Base-by-base conservation (phyloP, 352 stramenopile genomes). In the Hyaloperonospora arabidopsidis region DNA sequence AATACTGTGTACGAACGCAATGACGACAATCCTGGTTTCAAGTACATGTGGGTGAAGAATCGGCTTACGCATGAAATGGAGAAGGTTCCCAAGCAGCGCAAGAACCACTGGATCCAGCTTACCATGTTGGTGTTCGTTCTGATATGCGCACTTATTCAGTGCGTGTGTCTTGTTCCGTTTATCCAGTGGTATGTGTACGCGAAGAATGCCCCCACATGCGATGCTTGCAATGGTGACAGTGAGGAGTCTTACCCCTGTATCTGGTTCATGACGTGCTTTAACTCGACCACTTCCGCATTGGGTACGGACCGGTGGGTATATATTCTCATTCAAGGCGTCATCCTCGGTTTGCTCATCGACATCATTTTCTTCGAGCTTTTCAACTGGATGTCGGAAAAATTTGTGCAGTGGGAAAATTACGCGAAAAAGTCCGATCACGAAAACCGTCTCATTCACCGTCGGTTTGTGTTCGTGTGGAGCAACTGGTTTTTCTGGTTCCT, bases 401-500 rank as follows among this genome's bases (percentile, higher is more conserved):
- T 95, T 43, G 85, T 93, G 46, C 54, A 71, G 32, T 91, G 81
- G 78, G 85, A 95, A 55, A 94, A 94, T 56, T 94, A 87, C 49
- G 68, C 75, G 23, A 87, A 85, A 58, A 94, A 92, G 59, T 89
- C 81, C 12, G 81, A 94, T 36, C 83, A 89, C 55, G 84, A 94
- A 57, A 89, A 92, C 64, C 82, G 82, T 1, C 53, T 93, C 25
- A 92, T 93, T 32, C 84, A 92, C 44, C 81, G 85, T 15, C 82
- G 79, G 34, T 95, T 95, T 49, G 79, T 95, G 8, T 95, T 95
- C 47, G 83, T 93, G 32, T 95, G 85, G 85, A 92, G 83, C 61
- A 95, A 95, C 65, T 93, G 85, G 85, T 95, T 95, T 63, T 93
- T 93, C 53, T 95, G 85, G 85, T 95, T 93, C 51, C 59, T 95